phyloP scores from a whole-genome alignment of 805 yeast species.

The Ogataea henricii region DNA sequence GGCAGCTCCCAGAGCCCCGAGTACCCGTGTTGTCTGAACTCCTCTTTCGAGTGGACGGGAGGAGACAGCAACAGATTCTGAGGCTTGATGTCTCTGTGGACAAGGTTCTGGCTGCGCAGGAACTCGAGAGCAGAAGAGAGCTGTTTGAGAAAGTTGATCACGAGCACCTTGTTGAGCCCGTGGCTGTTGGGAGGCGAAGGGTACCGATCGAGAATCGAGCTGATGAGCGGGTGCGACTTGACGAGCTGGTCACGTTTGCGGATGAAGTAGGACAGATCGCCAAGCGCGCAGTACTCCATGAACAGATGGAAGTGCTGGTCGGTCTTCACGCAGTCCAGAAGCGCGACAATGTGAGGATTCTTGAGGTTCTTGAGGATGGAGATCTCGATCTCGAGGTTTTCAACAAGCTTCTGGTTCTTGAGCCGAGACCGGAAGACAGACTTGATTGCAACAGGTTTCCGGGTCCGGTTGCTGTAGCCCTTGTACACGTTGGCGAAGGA shows the following conservation, averaged over 20 bases:
- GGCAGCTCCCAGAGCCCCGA: slow-evolving; percentile 90
- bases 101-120: slow-evolving; percentile 77
- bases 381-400: slow-evolving; percentile 90
- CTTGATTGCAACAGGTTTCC: slow-evolving; percentile 80
- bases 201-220: slow-evolving; percentile 72
- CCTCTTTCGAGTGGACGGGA: slow-evolving; percentile 66
- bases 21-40: slow-evolving; percentile 57
- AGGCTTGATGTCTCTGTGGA: slow-evolving; percentile 95
- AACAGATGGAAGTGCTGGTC: slow-evolving; percentile 76
- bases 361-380: slow-evolving; percentile 82
- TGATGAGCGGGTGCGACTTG: slow-evolving; percentile 74
- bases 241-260: slow-evolving; percentile 71
- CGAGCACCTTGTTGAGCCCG: slow-evolving; percentile 79
- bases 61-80: slow-evolving; percentile 84
- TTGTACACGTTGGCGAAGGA: slow-evolving; percentile 95
- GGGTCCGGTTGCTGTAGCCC: slow-evolving; percentile 59
- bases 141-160: slow-evolving; percentile 84
- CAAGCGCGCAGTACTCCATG: slow-evolving; percentile 96
- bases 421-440: slow-evolving; percentile 81
- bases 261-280: slow-evolving; percentile 88
- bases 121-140: slow-evolving; percentile 82
- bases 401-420: slow-evolving; percentile 82
- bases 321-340: slow-evolving; percentile 82
- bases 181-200: slow-evolving; percentile 77
- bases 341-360: slow-evolving; percentile 90